Evolutionary conservation across 495 filamentous ascomycete genomes (phyloP), one percentile per base, ranked within the genome.

Genomic region (Penicillium nucicola): DNA sequence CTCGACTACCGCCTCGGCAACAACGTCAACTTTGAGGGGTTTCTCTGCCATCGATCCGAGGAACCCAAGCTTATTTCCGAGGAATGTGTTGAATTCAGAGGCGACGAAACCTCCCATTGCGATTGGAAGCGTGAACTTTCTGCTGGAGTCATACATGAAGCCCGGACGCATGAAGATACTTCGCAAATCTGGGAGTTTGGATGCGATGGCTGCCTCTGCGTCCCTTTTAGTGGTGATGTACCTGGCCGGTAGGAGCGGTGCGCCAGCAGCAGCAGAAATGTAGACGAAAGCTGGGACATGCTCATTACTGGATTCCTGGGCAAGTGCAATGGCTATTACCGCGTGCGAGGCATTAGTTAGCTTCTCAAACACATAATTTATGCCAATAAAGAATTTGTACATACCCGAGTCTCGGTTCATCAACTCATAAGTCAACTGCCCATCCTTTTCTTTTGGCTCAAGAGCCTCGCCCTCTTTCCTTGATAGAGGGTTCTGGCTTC

Each of bases 141-240:
- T 80, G 45, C 83, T 88, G 43, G 77, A 81, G 62, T 98, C 93
- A 62, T 90, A 98, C 70, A 98, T 75, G 64, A 97, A 90, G 5
- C 83, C 83, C n/a, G 95, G 81, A 12, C 92, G 81, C 43, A 96
- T 72, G 63, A 96, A 96, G 31, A 97, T 73, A 35, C 75, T 79
- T 15, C 93, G 82, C 79, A 97, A 82, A 22, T 74, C 66, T 0
- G 88, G 84, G 49, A 95, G 87, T 39, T 77, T 76, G 15, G 79
- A 73, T 23, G 83, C 71, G 56, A 98, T 92, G 8, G 82, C 79
- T 30, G 77, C 78, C 74, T 98, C 93, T 13, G 93, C 93, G 62
- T 95, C 89, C 40, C 93, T 72, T 68, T 98, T 98, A 14, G 92
- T 96, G 20, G 77, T 82, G 60, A 98, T 90, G 60, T 98, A 98